Conservation (phyloP, 768 basidiomycete genomes). For the Rhodotorula kratochvilovae region DNA sequence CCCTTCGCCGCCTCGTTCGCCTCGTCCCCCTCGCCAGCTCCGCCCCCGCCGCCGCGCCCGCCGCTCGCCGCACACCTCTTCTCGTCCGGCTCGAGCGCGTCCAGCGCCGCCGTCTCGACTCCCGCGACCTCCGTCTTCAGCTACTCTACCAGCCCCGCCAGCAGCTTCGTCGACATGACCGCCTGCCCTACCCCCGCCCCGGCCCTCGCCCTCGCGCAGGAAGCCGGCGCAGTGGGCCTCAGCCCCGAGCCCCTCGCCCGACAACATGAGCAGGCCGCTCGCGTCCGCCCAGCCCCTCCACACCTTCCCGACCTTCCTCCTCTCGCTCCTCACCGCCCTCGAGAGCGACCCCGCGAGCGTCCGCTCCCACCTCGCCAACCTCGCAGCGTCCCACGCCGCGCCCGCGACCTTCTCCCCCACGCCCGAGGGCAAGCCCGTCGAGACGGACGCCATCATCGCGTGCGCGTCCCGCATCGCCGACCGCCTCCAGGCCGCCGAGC, state of each 20-base stretch:
- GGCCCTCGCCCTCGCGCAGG: not conserved
- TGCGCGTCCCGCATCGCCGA: slow-evolving; percentile 36
- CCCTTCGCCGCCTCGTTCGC: slow-evolving; percentile 17
- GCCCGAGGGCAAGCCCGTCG: slow-evolving; percentile 18
- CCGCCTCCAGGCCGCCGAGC: slow-evolving; percentile 21
- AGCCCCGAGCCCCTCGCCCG: too few species aligned
- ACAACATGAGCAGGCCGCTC: not conserved
- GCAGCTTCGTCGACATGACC: not conserved
- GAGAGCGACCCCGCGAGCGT: slow-evolving; percentile 45
- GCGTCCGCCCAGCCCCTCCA: slow-evolving; percentile 7
- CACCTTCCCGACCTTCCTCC: slow-evolving; percentile 40
- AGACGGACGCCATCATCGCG: slow-evolving; percentile 41
- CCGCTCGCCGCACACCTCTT: not conserved
- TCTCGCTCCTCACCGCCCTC: slow-evolving; percentile 39
- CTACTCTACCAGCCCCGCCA: not conserved
- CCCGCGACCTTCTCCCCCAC: slow-evolving; percentile 20
- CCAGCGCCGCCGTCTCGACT: not conserved
- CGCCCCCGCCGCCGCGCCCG: not conserved
- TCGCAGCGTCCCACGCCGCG: slow-evolving; percentile 24
- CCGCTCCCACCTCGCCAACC: slow-evolving; percentile 38
- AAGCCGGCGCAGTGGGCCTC: not conserved
- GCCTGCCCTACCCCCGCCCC: not conserved
- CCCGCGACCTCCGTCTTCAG: slow-evolving; percentile 11
- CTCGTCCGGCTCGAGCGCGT: slow-evolving; percentile 6
- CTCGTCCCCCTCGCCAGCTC: not conserved